Conservation (phyloP, 768 basidiomycete genomes). For the Calocybe cyanea region DNA sequence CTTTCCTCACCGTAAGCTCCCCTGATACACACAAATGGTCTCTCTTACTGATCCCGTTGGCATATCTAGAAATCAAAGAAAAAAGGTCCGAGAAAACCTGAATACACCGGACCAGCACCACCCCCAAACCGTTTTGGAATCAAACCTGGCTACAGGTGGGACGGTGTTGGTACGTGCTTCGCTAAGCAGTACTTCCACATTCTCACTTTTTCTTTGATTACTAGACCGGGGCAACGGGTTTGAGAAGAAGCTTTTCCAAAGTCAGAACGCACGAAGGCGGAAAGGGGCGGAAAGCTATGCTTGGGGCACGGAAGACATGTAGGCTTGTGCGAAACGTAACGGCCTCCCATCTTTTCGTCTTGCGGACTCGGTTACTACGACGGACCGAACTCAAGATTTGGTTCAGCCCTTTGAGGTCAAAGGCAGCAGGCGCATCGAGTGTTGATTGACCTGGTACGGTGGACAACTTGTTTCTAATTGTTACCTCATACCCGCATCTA, state of each 20-base stretch:
- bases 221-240: slow-evolving; percentile 90
- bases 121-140: slow-evolving; percentile 96
- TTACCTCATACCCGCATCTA: too few relatives aligned
- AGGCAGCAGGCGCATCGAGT: too few relatives aligned
- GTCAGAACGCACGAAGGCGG: slow-evolving; percentile 70
- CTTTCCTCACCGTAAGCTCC: slow-evolving; percentile 76
- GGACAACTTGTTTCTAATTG: too few relatives aligned
- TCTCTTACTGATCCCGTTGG: not conserved
- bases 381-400: too few relatives aligned
- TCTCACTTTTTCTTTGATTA: not conserved
- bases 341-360: not conserved
- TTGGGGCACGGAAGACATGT: slow-evolving; percentile 96
- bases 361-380: too few relatives aligned
- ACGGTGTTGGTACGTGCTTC: slow-evolving; percentile 79
- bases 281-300: slow-evolving; percentile 68
- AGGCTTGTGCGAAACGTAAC: slow-evolving; percentile 14
- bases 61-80: slow-evolving; percentile 63
- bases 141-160: slow-evolving; percentile 95
- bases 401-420: too few relatives aligned
- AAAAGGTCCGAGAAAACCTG: slow-evolving; percentile 77
- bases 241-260: slow-evolving; percentile 89
- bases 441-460: too few relatives aligned
- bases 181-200: not conserved
- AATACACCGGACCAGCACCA: slow-evolving; percentile 82
- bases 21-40: too few relatives aligned